Base-by-base conservation (phyloP, 2,329 filamentous ascomycete species). In the Sporothrix humicola region DNA sequence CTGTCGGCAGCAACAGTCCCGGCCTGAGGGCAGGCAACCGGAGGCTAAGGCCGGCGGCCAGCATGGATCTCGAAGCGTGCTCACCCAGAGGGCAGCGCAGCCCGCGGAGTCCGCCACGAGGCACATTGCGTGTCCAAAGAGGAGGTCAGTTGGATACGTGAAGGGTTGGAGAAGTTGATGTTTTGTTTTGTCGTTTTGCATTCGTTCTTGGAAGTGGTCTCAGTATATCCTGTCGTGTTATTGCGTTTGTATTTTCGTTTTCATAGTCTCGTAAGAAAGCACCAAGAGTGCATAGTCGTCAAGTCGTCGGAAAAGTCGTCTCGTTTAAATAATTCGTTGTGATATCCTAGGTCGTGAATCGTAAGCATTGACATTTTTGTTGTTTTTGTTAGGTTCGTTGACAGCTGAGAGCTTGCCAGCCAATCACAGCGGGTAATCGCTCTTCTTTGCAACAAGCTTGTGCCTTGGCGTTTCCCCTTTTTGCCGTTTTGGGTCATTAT, bases 71-170 rank as follows among this genome's bases (percentile, higher is more conserved):
- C 5, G 61, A 59, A 17, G 56, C 56, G 7, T 15, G 61, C 15
- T 20, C 61, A 2, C 61, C 42, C 13, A 10, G 37, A 13, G 61
- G 61, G 17, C 61, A 65, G 61, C 61, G 46, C 8, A 56, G 48
- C 48, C 15, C 72, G 4, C 69, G 69, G 1, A 58, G 44, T n/a
- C 44, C 73, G 42, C 63, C 74, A 23, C 56, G 61, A 17, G 5
- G 72, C 73, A 75, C 72, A 3, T 48, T 77, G 56, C 72, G 77
- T 17, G 74, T 77, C 8, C 77, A 76, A 56, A 74, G 73, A 23
- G 77, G 77, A 7, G 73, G 77, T 0, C 52, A 77, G 50, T 54
- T 77, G 23, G 77, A 77, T 37, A 54, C 5, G 17, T 13, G 61
- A 26, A 48, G n/a, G n/a, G n/a, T n/a, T n/a, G n/a, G n/a, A n/a